Conservation (phyloP, 208 protist genomes). For the Leptomonas seymouri region DNA sequence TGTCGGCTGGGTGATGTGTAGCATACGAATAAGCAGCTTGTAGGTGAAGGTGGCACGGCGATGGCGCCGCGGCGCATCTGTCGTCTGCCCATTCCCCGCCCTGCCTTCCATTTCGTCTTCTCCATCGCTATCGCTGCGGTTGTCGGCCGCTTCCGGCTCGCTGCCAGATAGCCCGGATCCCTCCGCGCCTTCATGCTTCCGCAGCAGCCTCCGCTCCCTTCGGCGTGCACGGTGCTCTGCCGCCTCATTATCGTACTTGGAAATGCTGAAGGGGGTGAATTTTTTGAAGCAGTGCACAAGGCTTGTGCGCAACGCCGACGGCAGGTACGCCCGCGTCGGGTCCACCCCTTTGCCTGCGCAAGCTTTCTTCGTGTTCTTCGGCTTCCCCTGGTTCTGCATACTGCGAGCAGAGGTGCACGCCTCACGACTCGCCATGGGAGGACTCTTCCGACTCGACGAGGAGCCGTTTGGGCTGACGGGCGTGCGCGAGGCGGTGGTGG, state of each 20-base stretch:
- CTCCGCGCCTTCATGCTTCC: not conserved
- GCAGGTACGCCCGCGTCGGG: slow-evolving; percentile 41
- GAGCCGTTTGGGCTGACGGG: not conserved
- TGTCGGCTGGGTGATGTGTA: slow-evolving; percentile 86
- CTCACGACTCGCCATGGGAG: not conserved
- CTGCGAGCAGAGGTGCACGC: not conserved
- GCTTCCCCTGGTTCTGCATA: not conserved
- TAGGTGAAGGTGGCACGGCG: slow-evolving; percentile 52
- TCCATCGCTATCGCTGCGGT: not conserved
- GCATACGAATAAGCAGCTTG: slow-evolving; percentile 76
- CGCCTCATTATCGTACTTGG: slow-evolving; percentile 95
- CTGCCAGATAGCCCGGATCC: not conserved
- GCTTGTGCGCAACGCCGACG: slow-evolving; percentile 82
- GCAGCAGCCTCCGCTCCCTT: not conserved
- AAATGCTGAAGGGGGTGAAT: slow-evolving; percentile 93
- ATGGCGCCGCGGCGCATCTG: not conserved
- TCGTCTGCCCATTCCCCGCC: not conserved
- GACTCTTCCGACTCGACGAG: not conserved
- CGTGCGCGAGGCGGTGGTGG: not conserved
- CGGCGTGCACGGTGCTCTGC: slow-evolving; percentile 50
- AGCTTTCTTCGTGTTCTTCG: not conserved
- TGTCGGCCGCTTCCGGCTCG: not conserved
- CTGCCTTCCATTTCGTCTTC: slow-evolving; percentile 1
- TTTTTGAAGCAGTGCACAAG: slow-evolving; percentile 85
- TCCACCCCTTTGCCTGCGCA: not conserved